Percentiles rank a stretch among this genome's conserved stretches.
These are phyloP conservation scores for Chlorella ohadii DNA, from an alignment of 139 green algal genomes.

Conservation along the genomic window DNA sequence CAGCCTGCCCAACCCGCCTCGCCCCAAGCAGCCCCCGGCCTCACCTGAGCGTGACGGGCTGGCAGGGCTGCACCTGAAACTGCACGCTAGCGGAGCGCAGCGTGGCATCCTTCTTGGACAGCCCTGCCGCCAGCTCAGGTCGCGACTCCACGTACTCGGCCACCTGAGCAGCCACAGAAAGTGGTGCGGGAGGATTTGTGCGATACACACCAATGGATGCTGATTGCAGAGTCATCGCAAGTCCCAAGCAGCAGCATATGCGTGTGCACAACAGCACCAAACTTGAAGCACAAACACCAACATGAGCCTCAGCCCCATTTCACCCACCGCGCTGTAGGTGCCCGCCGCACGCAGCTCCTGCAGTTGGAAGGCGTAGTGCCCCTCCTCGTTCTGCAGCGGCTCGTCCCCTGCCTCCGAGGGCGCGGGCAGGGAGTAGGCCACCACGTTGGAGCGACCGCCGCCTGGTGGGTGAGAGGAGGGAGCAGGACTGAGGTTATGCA, in stretches of 20 bases:
- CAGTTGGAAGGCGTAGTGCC: slow-evolving; percentile 17
- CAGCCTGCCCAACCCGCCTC: no score
- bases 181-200: not conserved
- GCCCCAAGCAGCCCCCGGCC: not conserved
- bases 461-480: not conserved
- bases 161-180: no score
- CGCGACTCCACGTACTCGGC: slow-evolving; percentile 53
- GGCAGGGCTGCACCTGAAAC: slow-evolving; percentile 50
- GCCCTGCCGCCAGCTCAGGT: slow-evolving; percentile 43
- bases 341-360: slow-evolving; percentile 19
- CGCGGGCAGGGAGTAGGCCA: not conserved
- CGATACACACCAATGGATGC: no score
- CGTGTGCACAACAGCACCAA: no score
- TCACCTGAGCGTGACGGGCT: slow-evolving; percentile 34
- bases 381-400: slow-evolving; percentile 9
- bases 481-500: no score
- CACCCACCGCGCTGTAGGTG: slow-evolving; percentile 29
- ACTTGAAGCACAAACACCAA: no score
- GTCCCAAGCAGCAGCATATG: no score
- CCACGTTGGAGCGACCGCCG: not conserved
- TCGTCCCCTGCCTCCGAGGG: not conserved
- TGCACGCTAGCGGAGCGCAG: slow-evolving; percentile 55
- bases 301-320: no score
- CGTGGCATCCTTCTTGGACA: slow-evolving; percentile 53
- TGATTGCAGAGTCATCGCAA: no score